phyloP scores from a whole-genome alignment of 2,329 filamentous ascomycete genomes.

The Fusarium dlaminii region DNA sequence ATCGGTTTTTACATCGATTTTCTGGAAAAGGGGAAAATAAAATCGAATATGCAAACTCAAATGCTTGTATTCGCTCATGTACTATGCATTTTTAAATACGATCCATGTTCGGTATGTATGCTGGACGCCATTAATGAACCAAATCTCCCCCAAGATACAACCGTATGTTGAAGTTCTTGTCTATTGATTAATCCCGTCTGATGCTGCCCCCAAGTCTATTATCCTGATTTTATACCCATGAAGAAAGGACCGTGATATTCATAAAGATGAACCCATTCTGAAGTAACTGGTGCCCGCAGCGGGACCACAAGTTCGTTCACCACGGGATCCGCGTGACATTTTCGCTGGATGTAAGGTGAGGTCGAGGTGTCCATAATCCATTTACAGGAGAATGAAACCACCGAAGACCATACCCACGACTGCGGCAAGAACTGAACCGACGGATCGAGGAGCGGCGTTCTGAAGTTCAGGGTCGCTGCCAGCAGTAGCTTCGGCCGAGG shows the following conservation, averaged over 20 bases:
- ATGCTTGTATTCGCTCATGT: slow-evolving; percentile 32
- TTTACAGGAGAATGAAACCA: slow-evolving; percentile 43
- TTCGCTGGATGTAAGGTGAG: not conserved
- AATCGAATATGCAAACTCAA: not conserved
- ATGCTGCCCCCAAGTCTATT: slow-evolving; percentile 39
- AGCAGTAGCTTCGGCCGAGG: slow-evolving; percentile 44
- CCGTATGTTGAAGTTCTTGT: slow-evolving; percentile 29
- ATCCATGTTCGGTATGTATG: slow-evolving; percentile 30
- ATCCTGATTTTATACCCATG: slow-evolving; percentile 30
- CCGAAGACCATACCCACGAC: slow-evolving; percentile 44
- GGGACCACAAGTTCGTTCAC: not conserved
- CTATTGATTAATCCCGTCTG: slow-evolving; percentile 23
- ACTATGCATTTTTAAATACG: slow-evolving; percentile 36
- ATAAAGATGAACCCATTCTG: slow-evolving; percentile 28
- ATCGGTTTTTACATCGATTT: not conserved
- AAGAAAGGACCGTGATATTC: slow-evolving; percentile 42
- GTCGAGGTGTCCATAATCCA: not conserved
- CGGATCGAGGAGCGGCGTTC: slow-evolving; percentile 46
- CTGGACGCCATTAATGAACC: slow-evolving; percentile 32
- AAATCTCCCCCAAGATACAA: slow-evolving; percentile 22
- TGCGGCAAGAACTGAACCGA: slow-evolving; percentile 38
- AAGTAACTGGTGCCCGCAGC: not conserved
- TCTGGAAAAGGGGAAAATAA: not conserved
- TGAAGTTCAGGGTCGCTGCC: slow-evolving; percentile 49
- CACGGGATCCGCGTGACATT: slow-evolving; percentile 1